These are phyloP conservation scores for Saccharum spontaneum DNA, from an alignment of 176 grass and related monocot genomes.

Conservation along the genomic window DNA sequence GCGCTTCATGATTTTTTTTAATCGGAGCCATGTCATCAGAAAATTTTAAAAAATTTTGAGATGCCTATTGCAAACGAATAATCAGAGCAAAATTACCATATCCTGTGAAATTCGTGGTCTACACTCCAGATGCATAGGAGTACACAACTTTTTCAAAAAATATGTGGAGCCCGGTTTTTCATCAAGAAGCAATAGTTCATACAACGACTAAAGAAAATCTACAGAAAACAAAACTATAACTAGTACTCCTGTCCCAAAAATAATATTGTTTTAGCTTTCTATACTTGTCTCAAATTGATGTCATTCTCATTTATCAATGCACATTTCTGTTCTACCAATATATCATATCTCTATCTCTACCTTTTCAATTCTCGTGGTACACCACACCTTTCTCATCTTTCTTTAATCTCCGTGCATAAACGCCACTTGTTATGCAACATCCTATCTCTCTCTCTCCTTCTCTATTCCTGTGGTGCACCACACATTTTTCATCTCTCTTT, in stretches of 20 bases:
- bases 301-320: too few relatives aligned
- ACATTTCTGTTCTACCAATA: too few relatives aligned
- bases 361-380: too few relatives aligned
- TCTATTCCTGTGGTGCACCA: too few relatives aligned
- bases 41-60: neutral
- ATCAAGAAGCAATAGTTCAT: too few relatives aligned
- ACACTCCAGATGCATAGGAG: neutral
- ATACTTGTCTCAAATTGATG: too few relatives aligned
- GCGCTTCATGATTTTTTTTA: neutral
- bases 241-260: neutral
- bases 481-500: too few relatives aligned
- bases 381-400: neutral
- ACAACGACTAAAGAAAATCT: neutral
- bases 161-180: neutral
- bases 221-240: neutral
- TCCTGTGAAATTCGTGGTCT: neutral
- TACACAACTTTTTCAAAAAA: neutral
- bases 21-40: neutral
- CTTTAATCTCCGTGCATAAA: neutral
- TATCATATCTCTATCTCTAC: too few relatives aligned
- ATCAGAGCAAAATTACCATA: too few relatives aligned
- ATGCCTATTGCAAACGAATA: neutral
- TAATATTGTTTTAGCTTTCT: too few relatives aligned
- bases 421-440: too few relatives aligned
- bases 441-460: too few relatives aligned